Conservation (phyloP, 495 filamentous ascomycete genomes). For the Penicillium ochrochloron region DNA sequence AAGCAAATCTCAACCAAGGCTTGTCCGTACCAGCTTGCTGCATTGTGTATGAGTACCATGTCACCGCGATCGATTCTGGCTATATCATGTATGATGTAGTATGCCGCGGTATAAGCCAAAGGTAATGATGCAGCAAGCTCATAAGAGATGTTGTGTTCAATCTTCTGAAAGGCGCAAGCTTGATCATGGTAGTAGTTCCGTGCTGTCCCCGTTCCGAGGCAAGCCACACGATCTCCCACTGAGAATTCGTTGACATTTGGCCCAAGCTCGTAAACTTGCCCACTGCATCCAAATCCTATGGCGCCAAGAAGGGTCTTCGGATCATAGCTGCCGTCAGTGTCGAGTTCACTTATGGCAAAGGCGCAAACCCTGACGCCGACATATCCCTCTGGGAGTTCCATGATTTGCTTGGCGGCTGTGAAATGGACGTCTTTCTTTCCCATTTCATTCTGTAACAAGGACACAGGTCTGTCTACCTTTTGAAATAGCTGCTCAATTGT, state of each 20-base stretch:
- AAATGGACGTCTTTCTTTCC: constrained; percentile 11
- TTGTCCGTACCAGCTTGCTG: constrained; percentile 18
- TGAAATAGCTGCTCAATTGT: constrained; percentile 21
- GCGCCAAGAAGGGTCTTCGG: background rate
- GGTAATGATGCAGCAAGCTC: constrained; percentile 21
- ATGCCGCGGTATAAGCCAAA: constrained; percentile 21
- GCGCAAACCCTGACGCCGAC: constrained; percentile 37
- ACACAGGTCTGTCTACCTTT: constrained; percentile 15
- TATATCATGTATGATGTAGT: constrained; percentile 14
- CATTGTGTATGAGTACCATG: constrained; percentile 11
- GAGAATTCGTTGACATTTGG: constrained; percentile 32
- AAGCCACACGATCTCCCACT: constrained; percentile 53
- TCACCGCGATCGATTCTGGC: constrained; percentile 11
- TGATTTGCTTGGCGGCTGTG: background rate
- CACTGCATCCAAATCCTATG: constrained; percentile 50
- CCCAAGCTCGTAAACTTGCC: constrained; percentile 43
- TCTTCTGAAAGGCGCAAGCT: constrained; percentile 25
- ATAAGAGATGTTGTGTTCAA: constrained; percentile 21
- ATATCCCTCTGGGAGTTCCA: constrained; percentile 20
- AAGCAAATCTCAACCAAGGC: constrained; percentile 20
- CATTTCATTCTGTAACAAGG: constrained; percentile 1
- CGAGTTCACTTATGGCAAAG: constrained; percentile 47
- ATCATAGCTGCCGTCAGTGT: constrained; percentile 12
- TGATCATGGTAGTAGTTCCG: constrained; percentile 26
- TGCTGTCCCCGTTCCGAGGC: constrained; percentile 31